phyloP scores from a whole-genome alignment of 2,329 filamentous ascomycete species.

The Xylaria sp. region DNA sequence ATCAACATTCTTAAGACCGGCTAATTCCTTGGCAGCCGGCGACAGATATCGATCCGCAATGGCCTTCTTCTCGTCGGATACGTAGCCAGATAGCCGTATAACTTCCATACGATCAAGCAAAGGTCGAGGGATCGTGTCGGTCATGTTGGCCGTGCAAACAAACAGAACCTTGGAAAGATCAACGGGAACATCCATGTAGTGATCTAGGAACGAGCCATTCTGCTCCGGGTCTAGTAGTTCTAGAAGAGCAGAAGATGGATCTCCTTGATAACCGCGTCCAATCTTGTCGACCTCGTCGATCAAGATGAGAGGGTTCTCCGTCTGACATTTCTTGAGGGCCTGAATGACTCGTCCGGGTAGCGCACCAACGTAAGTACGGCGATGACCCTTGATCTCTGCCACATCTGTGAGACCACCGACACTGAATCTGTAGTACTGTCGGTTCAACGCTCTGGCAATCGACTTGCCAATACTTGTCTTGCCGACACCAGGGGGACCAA shows the following conservation, averaged over 20 bases:
- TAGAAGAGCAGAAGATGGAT: constrained; percentile 88
- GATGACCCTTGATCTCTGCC: constrained; percentile 96
- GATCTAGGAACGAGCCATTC: constrained; percentile 93
- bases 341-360: constrained; percentile 96
- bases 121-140: constrained; percentile 91
- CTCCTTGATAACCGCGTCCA: constrained; percentile 90
- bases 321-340: constrained; percentile 97
- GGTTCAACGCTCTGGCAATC: constrained; percentile 87
- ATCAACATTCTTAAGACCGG: constrained; percentile 83
- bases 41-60: constrained; percentile 92
- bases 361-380: constrained; percentile 92
- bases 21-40: constrained; percentile 89
- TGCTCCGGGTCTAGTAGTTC: constrained; percentile 95
- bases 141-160: constrained; percentile 98
- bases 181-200: constrained; percentile 97
- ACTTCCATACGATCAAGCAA: constrained; percentile 96
- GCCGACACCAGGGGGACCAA: constrained; percentile 92
- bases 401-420: constrained; percentile 96
- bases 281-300: constrained; percentile 99
- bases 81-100: constrained; percentile 92
- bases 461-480: constrained; percentile 99
- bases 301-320: constrained; percentile 91
- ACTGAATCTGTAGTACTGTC: constrained; percentile 97
- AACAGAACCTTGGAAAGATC: constrained; percentile 97
- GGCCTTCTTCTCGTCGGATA: constrained; percentile 97